phyloP scores from a whole-genome alignment of 169 alveolate species.

The Perkinsus olseni region DNA sequence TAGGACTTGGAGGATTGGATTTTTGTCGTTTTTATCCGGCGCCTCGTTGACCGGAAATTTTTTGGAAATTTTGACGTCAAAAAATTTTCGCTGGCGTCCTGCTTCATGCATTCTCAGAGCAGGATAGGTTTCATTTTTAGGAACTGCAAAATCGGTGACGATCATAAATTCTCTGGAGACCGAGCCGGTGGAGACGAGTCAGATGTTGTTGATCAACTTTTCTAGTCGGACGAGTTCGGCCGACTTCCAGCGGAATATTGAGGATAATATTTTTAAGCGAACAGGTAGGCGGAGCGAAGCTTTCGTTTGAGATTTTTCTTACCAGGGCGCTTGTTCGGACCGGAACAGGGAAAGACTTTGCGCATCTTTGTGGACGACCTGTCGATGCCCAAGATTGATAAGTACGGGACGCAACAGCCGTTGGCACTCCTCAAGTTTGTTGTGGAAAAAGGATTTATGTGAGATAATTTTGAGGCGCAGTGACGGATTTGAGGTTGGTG shows the following conservation, averaged over 20 bases:
- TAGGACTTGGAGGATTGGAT: background rate
- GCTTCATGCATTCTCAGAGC: background rate
- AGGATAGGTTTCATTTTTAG: background rate
- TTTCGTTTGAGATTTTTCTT: background rate
- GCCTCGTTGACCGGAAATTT: too few species aligned
- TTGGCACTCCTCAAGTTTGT: constrained; percentile 81
- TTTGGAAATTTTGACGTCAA: too few species aligned
- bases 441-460: constrained; percentile 70
- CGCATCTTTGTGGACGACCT: constrained; percentile 84
- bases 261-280: constrained; percentile 80
- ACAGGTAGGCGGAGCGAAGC: constrained; percentile 49
- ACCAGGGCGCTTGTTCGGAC: background rate
- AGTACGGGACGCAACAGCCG: constrained; percentile 87
- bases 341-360: constrained; percentile 61
- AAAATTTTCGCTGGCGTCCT: too few species aligned
- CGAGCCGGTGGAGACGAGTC: constrained; percentile 38
- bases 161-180: constrained; percentile 53
- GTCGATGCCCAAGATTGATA: constrained; percentile 84
- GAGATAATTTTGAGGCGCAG: background rate
- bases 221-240: constrained; percentile 80
- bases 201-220: constrained; percentile 73
- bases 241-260: constrained; percentile 71
- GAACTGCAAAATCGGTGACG: constrained; percentile 83
- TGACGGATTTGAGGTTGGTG: background rate
- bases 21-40: too few species aligned